These are phyloP conservation scores for Tetracentron sinense DNA, from an alignment of 164 flowering plant species.

Conservation along the genomic window DNA sequence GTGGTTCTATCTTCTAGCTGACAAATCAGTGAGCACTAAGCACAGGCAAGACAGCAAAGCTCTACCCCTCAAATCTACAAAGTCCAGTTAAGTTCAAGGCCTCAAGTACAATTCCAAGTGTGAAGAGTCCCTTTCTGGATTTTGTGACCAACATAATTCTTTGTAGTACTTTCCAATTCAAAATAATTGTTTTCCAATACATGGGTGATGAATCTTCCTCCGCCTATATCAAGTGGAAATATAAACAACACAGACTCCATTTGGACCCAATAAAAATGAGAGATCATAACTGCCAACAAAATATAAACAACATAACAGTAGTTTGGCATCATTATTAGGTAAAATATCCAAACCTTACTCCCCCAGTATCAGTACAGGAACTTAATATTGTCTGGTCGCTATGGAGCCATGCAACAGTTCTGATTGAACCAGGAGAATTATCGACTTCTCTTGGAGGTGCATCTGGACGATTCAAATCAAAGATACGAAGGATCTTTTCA, in stretches of 20 bases:
- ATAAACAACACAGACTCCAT: not conserved
- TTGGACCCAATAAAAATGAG: not conserved
- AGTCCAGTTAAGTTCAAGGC: too few species aligned
- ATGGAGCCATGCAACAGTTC: slow-evolving; percentile 96
- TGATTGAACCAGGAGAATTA: slow-evolving; percentile 88
- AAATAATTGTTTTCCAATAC: too few species aligned
- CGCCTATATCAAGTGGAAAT: too few species aligned
- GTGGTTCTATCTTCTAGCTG: too few species aligned
- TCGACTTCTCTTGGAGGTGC: slow-evolving; percentile 93
- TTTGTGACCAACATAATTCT: too few species aligned
- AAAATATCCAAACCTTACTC: slow-evolving; percentile 60
- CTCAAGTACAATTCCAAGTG: too few species aligned
- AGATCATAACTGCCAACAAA: not conserved
- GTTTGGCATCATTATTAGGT: not conserved
- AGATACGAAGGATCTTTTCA: slow-evolving; percentile 84
- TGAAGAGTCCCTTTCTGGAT: too few species aligned
- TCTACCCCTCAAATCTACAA: too few species aligned
- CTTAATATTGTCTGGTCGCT: slow-evolving; percentile 94
- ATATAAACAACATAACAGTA: not conserved
- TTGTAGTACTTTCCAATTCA: too few species aligned
- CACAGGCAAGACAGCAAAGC: too few species aligned
- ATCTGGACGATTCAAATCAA: slow-evolving; percentile 91
- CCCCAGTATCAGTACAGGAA: slow-evolving; percentile 81
- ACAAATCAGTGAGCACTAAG: too few species aligned
- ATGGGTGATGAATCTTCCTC: too few species aligned